Conservation (phyloP, 2,329 filamentous ascomycete genomes). For the Penicillium sp. region DNA sequence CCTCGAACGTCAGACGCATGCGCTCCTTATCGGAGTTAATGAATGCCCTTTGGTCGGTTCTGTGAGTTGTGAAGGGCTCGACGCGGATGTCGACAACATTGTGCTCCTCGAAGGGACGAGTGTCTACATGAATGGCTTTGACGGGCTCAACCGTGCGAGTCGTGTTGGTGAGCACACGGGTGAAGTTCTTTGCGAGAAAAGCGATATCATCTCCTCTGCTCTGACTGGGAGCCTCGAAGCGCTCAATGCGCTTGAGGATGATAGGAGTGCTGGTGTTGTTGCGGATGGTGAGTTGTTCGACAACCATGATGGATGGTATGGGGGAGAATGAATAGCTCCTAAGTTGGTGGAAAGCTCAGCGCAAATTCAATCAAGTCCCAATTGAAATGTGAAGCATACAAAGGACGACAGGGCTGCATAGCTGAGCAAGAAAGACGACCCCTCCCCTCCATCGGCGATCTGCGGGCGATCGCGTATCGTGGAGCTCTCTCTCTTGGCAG, state of each 20-base stretch:
- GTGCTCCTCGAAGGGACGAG: constrained; percentile 64
- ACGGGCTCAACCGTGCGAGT: constrained; percentile 53
- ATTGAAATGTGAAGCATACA: background rate
- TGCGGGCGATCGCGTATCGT: constrained; percentile 24
- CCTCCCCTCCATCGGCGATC: constrained; percentile 30
- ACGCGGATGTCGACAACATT: constrained; percentile 69
- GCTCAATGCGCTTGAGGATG: constrained; percentile 74
- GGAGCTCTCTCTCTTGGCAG: constrained; percentile 24
- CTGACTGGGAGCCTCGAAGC: constrained; percentile 65
- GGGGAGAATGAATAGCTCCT: constrained; percentile 9
- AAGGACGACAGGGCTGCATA: background rate
- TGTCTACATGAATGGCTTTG: constrained; percentile 55
- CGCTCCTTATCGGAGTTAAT: constrained; percentile 67
- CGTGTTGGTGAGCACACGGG: constrained; percentile 49
- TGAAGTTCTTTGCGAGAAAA: constrained; percentile 57
- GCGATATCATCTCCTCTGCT: constrained; percentile 40
- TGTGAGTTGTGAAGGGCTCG: constrained; percentile 70
- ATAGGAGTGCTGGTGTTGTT: constrained; percentile 80
- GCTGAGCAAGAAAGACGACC: constrained; percentile 18
- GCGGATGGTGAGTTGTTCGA: constrained; percentile 69
- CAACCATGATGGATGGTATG: constrained; percentile 41
- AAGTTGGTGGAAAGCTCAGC: constrained; percentile 2
- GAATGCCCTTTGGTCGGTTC: constrained; percentile 66
- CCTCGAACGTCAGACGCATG: constrained; percentile 75
- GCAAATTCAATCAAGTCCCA: background rate